These are phyloP conservation scores for Myriosclerotinia curreyana DNA, from an alignment of 2,329 filamentous ascomycete genomes.

Conservation along the genomic window DNA sequence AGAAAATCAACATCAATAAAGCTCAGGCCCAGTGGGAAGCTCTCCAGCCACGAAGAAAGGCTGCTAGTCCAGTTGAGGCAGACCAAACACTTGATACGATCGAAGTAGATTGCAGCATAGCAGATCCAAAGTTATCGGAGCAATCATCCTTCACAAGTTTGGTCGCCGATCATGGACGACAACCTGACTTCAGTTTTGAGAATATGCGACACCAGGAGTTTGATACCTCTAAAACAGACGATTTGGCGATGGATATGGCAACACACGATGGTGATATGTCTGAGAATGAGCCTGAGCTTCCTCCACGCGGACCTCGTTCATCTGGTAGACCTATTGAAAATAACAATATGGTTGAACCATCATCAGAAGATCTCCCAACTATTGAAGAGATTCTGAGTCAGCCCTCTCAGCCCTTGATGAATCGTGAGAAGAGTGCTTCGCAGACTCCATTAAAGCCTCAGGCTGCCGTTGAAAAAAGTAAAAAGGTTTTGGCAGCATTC, in stretches of 20 bases:
- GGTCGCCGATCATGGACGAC: conserved; percentile 48
- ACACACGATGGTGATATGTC: neutral
- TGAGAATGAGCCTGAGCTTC: conserved; percentile 17
- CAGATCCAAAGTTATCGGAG: conserved; percentile 37
- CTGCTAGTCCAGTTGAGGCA: neutral
- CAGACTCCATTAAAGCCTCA: neutral
- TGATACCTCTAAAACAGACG: conserved; percentile 23
- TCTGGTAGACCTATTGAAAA: neutral
- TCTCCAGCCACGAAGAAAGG: conserved; percentile 23
- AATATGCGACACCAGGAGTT: conserved; percentile 30
- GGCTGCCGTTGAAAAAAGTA: conserved; percentile 11
- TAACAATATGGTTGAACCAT: conserved; percentile 18
- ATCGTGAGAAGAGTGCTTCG: conserved; percentile 27
- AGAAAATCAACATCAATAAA: conserved; percentile 20
- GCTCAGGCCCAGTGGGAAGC: conserved; percentile 29
- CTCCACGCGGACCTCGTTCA: neutral
- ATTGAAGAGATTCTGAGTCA: conserved; percentile 33
- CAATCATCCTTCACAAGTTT: conserved; percentile 44
- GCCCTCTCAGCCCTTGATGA: conserved; percentile 36
- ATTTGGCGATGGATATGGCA: conserved; percentile 17
- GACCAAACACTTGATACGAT: conserved; percentile 13
- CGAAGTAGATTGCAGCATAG: conserved; percentile 10
- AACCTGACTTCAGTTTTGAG: conserved; percentile 46
- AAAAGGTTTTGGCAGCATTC: conserved; percentile 39
- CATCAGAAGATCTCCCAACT: conserved; percentile 31